Conservation (phyloP, 1,139 yeast genomes). For the Zhuliangozyma blackwelliae region DNA sequence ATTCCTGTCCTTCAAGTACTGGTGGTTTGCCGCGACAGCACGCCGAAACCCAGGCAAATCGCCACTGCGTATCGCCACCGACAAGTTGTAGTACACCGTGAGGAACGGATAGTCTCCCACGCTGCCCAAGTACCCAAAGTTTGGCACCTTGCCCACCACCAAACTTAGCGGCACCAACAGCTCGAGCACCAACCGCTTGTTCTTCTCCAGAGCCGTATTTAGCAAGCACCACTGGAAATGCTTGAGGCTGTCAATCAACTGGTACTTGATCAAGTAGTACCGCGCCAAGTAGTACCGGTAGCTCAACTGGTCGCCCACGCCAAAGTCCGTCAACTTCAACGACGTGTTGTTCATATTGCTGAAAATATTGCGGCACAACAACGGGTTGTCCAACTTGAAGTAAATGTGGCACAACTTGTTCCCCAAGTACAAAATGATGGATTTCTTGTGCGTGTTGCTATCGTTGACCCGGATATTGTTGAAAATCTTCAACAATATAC, state of each 20-base stretch:
- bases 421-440: constrained; percentile 53
- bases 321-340: constrained; percentile 41
- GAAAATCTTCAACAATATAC: constrained; percentile 55
- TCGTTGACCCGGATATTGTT: constrained; percentile 56
- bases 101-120: constrained; percentile 17
- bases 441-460: constrained; percentile 42
- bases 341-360: constrained; percentile 66
- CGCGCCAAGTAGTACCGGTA: constrained; percentile 67
- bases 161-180: constrained; percentile 56
- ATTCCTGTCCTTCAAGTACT: constrained; percentile 32
- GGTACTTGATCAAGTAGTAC: constrained; percentile 59
- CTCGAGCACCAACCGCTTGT: constrained; percentile 26
- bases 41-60: constrained; percentile 31
- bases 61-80: constrained; percentile 34
- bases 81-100: constrained; percentile 32
- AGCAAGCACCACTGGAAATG: constrained; percentile 64
- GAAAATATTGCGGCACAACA: constrained; percentile 70
- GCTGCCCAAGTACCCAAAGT: constrained; percentile 19
- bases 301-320: constrained; percentile 53
- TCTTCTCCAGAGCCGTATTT: constrained; percentile 16
- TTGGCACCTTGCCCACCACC: constrained; percentile 49
- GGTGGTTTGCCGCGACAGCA: constrained; percentile 25
- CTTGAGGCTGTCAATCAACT: constrained; percentile 48
- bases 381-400: constrained; percentile 58
- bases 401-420: constrained; percentile 59